Percentiles rank a stretch among this genome's conserved stretches.
Conservation (phyloP, 1,284 basidiomycete genomes). For the Moesziomyces parantarcticus region DNA sequence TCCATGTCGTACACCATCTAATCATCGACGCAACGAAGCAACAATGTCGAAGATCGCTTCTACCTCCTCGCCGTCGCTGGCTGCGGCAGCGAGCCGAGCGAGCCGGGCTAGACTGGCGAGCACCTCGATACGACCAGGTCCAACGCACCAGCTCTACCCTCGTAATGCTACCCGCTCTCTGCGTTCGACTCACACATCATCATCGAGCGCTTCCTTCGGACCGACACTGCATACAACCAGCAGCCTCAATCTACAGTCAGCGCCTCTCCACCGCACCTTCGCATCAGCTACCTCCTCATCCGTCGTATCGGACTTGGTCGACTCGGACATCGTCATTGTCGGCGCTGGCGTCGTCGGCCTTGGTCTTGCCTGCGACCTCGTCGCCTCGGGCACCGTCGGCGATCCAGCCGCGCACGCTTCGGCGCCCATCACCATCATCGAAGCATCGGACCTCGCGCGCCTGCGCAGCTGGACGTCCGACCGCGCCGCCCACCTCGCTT, state of each 20-base stretch:
- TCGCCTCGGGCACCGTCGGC: slow-evolving; percentile 22
- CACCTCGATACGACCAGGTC: slow-evolving; percentile 1
- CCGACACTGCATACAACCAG: too few relatives aligned
- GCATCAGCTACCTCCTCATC: slow-evolving; percentile 9
- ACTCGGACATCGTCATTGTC: slow-evolving; percentile 61
- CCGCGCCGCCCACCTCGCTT: slow-evolving; percentile 18
- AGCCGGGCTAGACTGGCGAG: too few relatives aligned
- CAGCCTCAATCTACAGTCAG: too few relatives aligned
- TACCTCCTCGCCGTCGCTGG: slow-evolving; percentile 5
- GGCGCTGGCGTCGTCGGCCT: slow-evolving; percentile 65
- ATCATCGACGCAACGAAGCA: slow-evolving; percentile 1
- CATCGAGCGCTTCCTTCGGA: too few relatives aligned
- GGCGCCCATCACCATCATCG: slow-evolving; percentile 53
- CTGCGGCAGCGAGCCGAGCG: slow-evolving; percentile 5
- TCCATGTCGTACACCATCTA: too few relatives aligned
- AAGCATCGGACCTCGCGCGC: slow-evolving; percentile 52
- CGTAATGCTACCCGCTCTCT: too few relatives aligned
- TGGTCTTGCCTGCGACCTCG: slow-evolving; percentile 53
- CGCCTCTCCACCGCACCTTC: not conserved
- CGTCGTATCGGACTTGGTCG: not conserved
- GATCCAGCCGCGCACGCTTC: not conserved
- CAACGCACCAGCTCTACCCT: not conserved
- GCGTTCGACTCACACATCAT: too few relatives aligned
- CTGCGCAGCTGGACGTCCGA: slow-evolving; percentile 43
- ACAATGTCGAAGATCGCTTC: slow-evolving; percentile 20